Conservation (phyloP, 805 yeast genomes). For the Sungouiella thailandica region DNA sequence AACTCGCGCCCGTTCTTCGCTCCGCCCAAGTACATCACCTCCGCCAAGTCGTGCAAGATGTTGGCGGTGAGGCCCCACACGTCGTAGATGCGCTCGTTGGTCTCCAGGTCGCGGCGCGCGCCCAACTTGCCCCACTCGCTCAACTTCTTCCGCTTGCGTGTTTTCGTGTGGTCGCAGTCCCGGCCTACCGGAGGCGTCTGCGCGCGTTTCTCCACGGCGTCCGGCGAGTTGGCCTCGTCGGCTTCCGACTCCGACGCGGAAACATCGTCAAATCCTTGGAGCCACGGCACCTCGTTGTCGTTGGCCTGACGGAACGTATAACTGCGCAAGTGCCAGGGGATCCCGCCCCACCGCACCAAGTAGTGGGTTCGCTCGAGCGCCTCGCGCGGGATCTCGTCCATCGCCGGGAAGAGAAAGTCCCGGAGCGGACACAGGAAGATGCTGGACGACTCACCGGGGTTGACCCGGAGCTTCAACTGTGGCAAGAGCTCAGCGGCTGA, state of each 20-base stretch:
- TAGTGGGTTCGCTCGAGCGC: conserved; percentile 28
- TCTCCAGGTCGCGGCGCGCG: conserved; percentile 29
- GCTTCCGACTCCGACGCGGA: conserved; percentile 47
- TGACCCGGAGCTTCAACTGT: conserved; percentile 43
- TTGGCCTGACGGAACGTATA: conserved; percentile 56
- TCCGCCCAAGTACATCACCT: conserved; percentile 35
- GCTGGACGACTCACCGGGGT: conserved; percentile 74
- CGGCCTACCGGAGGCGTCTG: conserved; percentile 3
- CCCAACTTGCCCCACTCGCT: conserved; percentile 37
- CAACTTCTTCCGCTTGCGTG: conserved; percentile 14
- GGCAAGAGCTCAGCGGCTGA: conserved; percentile 17
- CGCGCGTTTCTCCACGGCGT: conserved; percentile 11
- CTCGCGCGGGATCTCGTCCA: conserved; percentile 25
- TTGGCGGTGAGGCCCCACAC: conserved; percentile 85
- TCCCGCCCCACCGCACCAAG: conserved; percentile 62
- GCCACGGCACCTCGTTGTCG: conserved; percentile 57
- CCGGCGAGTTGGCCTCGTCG: conserved; percentile 26
- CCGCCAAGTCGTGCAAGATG: conserved; percentile 67
- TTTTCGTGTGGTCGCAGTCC: conserved; percentile 3
- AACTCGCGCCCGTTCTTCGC: conserved; percentile 16
- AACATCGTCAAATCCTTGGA: conserved; percentile 50
- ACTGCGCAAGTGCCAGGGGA: conserved; percentile 62
- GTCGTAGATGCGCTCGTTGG: conserved; percentile 52
- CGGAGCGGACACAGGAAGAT: conserved; percentile 65
- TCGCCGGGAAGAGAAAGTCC: conserved; percentile 45